A percentile compares a stretch with the other conserved stretches of the same genome.
These are phyloP conservation scores for Yarrowia galli DNA, from an alignment of 1,139 yeast genomes.

Conservation along the genomic window DNA sequence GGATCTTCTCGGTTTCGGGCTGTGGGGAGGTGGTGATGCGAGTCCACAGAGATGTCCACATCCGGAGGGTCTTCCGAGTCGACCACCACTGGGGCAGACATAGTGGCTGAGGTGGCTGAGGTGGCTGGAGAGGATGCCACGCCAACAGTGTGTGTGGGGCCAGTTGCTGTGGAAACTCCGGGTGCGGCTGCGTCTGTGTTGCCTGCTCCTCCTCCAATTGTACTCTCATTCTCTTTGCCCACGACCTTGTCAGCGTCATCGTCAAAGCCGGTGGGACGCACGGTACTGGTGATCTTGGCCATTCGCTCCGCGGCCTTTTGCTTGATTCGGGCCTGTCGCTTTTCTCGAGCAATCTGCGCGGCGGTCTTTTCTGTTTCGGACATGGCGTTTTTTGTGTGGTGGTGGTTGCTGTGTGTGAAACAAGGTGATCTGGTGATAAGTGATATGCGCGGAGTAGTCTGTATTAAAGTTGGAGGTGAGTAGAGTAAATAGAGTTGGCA, in stretches of 20 bases:
- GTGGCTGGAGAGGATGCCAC: background rate
- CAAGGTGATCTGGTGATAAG: background rate
- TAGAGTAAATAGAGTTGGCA: background rate
- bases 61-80: constrained; percentile 28
- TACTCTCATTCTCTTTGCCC: constrained; percentile 13
- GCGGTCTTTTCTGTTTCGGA: constrained; percentile 18
- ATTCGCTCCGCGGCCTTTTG: constrained; percentile 38
- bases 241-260: background rate
- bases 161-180: background rate
- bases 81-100: background rate
- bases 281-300: constrained; percentile 37
- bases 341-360: constrained; percentile 36
- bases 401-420: background rate
- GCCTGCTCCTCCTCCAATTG: too few relatives aligned
- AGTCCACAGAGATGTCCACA: constrained; percentile 22
- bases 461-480: background rate
- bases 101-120: background rate
- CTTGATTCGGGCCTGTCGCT: constrained; percentile 39
- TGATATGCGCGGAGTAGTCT: too few relatives aligned
- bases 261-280: constrained; percentile 20
- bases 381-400: background rate
- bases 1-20: constrained; percentile 27
- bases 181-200: background rate
- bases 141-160: background rate
- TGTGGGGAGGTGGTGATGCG: constrained; percentile 11